phyloP scores from a whole-genome alignment of 1,284 basidiomycete genomes.

The Chondrostereum purpureum region DNA sequence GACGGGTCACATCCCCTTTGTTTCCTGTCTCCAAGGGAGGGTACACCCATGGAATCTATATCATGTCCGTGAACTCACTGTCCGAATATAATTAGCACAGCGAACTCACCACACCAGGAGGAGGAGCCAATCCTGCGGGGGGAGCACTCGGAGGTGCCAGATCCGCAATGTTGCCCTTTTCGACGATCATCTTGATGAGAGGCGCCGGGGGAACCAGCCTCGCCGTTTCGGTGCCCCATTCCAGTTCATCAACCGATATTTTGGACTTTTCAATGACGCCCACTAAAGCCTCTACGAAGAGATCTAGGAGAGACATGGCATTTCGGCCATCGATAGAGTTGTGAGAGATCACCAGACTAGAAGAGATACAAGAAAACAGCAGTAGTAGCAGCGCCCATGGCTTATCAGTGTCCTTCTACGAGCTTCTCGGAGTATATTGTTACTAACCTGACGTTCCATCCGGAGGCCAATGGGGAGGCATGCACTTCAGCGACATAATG shows the following conservation, averaged over 20 bases:
- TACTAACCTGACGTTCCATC: slow-evolving; percentile 10
- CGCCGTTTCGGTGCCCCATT: not conserved
- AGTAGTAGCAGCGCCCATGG: not conserved
- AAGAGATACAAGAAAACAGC: slow-evolving; percentile 1
- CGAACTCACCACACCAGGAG: not conserved
- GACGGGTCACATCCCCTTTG: slow-evolving; percentile 8
- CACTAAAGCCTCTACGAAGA: not conserved
- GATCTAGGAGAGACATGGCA: not conserved
- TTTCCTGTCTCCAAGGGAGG: slow-evolving; percentile 3
- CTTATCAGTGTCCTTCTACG: not conserved
- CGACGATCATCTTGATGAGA: not conserved
- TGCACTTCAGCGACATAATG: slow-evolving; percentile 9
- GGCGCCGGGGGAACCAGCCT: not conserved
- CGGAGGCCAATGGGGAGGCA: slow-evolving; percentile 9
- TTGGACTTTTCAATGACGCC: not conserved
- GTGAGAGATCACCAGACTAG: not conserved
- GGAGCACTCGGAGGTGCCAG: not conserved
- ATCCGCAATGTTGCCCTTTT: not conserved
- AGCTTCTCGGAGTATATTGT: not conserved
- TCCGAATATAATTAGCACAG: too few relatives aligned
- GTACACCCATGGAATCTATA: slow-evolving; percentile 9
- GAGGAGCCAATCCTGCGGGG: not conserved
- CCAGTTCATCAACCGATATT: not conserved
- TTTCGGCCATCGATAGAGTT: not conserved
- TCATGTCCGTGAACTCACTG: not conserved